phyloP scores from a whole-genome alignment of 2,329 filamentous ascomycete species.

The Macrophomina tecta region DNA sequence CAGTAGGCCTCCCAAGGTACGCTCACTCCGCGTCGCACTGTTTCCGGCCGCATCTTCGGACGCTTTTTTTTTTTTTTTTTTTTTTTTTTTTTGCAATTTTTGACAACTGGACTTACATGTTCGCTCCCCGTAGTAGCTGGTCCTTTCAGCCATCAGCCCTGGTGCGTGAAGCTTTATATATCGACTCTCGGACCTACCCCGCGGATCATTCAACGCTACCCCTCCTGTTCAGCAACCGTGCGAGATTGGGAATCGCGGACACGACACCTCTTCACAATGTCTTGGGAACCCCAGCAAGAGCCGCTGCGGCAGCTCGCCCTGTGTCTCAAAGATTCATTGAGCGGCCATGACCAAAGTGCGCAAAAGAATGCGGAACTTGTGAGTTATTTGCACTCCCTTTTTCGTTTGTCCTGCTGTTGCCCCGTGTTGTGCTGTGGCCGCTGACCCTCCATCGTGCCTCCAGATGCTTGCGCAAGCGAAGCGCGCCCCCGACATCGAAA shows the following conservation, averaged over 20 bases:
- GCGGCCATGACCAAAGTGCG: slow-evolving; percentile 76
- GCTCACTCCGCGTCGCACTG: slow-evolving; percentile 18
- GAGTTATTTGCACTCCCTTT: slow-evolving; percentile 47
- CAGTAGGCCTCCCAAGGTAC: slow-evolving; percentile 23
- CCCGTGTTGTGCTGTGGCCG: slow-evolving; percentile 16
- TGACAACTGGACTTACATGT: slow-evolving; percentile 2
- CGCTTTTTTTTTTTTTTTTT: slow-evolving; percentile 13
- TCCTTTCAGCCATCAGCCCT: slow-evolving; percentile 12
- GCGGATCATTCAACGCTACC: slow-evolving; percentile 24
- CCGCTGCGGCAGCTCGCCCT: slow-evolving; percentile 86
- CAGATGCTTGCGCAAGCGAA: slow-evolving; percentile 95
- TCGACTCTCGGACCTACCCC: slow-evolving; percentile 25
- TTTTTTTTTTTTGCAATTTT: slow-evolving; percentile 9
- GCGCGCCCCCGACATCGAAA: slow-evolving; percentile 89
- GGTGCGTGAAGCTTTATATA: slow-evolving; percentile 27
- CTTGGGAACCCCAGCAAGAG: slow-evolving; percentile 90
- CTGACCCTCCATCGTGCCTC: slow-evolving; percentile 32
- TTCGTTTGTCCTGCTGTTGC: slow-evolving; percentile 22
- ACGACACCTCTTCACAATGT: slow-evolving; percentile 61
- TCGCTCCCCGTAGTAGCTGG: slow-evolving; percentile 4
- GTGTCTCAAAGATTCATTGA: slow-evolving; percentile 90
- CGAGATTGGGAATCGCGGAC: slow-evolving; percentile 23
- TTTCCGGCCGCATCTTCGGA: slow-evolving; percentile 8
- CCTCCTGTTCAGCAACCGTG: slow-evolving; percentile 23
- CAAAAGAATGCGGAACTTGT: slow-evolving; percentile 92